Evolutionary conservation across 1,284 basidiomycete species (phyloP).

Genomic region (Heterobasidion irregulare): DNA sequence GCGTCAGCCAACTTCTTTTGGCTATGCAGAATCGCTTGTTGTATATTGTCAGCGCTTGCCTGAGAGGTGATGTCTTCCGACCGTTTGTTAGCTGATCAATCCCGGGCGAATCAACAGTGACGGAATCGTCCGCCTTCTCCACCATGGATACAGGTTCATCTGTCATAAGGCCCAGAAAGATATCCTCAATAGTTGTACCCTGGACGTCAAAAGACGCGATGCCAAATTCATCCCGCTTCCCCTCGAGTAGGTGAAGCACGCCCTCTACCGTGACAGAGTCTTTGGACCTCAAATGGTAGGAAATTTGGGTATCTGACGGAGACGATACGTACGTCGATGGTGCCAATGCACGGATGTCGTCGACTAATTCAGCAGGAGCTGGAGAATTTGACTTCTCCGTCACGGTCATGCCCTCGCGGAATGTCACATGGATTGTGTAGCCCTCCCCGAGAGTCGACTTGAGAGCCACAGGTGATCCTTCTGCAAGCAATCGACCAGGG

Average conservation of each 20-base stretch:
- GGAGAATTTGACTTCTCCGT: constrained; percentile 17
- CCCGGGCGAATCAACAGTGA: background rate
- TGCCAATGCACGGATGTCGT: constrained; percentile 35
- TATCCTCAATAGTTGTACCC: constrained; percentile 72
- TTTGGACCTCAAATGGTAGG: constrained; percentile 52
- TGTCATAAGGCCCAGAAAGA: constrained; percentile 69
- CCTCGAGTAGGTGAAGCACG: constrained; percentile 49
- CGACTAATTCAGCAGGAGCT: constrained; percentile 29
- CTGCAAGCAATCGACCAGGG: constrained; percentile 67
- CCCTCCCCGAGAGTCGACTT: constrained; percentile 70
- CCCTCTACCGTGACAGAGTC: constrained; percentile 43
- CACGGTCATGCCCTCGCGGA: constrained; percentile 18
- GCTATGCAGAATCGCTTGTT: constrained; percentile 62
- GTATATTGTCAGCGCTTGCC: constrained; percentile 64
- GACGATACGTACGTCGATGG: constrained; percentile 34
- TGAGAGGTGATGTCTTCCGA: constrained; percentile 38
- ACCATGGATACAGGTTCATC: constrained; percentile 8
- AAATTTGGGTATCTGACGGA: constrained; percentile 29
- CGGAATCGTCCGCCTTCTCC: background rate
- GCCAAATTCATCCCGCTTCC: constrained; percentile 25
- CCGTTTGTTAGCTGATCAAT: constrained; percentile 39
- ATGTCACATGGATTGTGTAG: constrained; percentile 52
- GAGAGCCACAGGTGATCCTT: constrained; percentile 64
- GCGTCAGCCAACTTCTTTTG: constrained; percentile 61
- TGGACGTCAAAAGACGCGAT: constrained; percentile 57